Conservation (phyloP, 2,329 filamentous ascomycete genomes). For the Penicillium sp. region DNA sequence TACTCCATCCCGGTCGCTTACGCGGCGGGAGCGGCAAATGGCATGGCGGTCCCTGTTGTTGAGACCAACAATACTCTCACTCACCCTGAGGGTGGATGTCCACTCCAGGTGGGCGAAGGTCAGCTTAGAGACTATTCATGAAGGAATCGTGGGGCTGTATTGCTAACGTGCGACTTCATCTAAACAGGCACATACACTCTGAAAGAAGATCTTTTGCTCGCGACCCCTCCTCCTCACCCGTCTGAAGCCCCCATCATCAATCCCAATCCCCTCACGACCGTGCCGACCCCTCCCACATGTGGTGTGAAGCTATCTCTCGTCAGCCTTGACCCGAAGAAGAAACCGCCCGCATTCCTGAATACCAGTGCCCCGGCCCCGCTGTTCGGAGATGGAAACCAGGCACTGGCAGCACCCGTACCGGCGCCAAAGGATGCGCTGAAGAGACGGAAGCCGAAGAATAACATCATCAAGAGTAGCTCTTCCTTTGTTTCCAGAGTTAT, state of each 20-base stretch:
- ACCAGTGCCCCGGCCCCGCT: constrained; percentile 50
- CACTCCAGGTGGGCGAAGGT: constrained; percentile 93
- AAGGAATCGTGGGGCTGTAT: not conserved
- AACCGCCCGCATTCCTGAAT: constrained; percentile 37
- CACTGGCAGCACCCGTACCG: constrained; percentile 52
- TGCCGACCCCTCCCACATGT: constrained; percentile 70
- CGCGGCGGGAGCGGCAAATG: constrained; percentile 64
- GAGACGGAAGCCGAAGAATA: constrained; percentile 91
- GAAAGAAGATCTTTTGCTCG: constrained; percentile 84
- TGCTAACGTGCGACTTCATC: constrained; percentile 20
- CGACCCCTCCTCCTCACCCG: constrained; percentile 90
- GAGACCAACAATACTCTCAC: constrained; percentile 90
- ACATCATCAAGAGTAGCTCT: constrained; percentile 96
- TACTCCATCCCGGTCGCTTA: constrained; percentile 71
- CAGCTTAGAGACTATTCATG: constrained; percentile 14
- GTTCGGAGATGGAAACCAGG: constrained; percentile 80
- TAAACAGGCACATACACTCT: constrained; percentile 82
- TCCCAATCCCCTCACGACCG: constrained; percentile 84
- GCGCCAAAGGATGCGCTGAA: constrained; percentile 64
- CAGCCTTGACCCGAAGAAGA: constrained; percentile 58
- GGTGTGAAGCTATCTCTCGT: constrained; percentile 81
- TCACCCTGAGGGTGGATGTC: constrained; percentile 76
- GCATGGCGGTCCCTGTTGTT: constrained; percentile 66
- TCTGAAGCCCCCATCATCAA: constrained; percentile 84
- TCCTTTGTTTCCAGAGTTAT: constrained; percentile 98